Evolutionary conservation across 2,329 filamentous ascomycete genomes (phyloP).

Genomic region (Aspergillus caelatus): DNA sequence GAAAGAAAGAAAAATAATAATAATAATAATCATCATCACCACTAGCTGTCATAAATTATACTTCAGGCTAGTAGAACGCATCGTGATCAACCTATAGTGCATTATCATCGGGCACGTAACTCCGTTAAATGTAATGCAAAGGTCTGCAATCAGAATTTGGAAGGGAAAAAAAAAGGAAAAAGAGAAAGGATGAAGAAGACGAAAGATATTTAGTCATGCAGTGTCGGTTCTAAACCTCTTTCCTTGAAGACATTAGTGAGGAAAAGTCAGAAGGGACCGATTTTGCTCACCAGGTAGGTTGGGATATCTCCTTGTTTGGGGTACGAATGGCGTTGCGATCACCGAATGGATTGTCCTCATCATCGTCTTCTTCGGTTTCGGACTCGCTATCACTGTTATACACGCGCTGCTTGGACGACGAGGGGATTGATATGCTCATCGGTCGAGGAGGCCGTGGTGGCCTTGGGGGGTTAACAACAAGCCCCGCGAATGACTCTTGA

Average conservation of each 20-base stretch:
- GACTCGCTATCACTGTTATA: conserved; percentile 60
- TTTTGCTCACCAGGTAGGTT: conserved; percentile 38
- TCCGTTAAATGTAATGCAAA: not conserved
- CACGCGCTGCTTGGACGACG: conserved; percentile 27
- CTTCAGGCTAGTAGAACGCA: not conserved
- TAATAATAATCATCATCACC: not conserved
- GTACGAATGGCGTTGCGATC: conserved; percentile 68
- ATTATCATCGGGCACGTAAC: conserved; percentile 62
- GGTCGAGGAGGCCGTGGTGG: conserved; percentile 60
- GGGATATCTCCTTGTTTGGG: conserved; percentile 33
- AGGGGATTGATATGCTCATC: conserved; percentile 52
- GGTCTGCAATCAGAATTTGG: not conserved
- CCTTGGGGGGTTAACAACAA: conserved; percentile 39
- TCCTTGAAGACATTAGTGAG: conserved; percentile 28
- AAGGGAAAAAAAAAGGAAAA: not conserved
- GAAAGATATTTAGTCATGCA: not conserved
- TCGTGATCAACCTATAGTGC: not conserved
- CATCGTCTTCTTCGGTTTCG: conserved; percentile 59
- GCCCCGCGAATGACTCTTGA: conserved; percentile 36
- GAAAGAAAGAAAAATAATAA: no score
- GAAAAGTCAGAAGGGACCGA: not conserved
- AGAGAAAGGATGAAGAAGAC: not conserved
- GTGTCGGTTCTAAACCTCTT: conserved; percentile 27
- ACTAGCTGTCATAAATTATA: not conserved
- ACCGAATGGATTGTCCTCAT: conserved; percentile 84